Base-by-base conservation (phyloP, 148 eudicot genomes). In the Rheum nobile region DNA sequence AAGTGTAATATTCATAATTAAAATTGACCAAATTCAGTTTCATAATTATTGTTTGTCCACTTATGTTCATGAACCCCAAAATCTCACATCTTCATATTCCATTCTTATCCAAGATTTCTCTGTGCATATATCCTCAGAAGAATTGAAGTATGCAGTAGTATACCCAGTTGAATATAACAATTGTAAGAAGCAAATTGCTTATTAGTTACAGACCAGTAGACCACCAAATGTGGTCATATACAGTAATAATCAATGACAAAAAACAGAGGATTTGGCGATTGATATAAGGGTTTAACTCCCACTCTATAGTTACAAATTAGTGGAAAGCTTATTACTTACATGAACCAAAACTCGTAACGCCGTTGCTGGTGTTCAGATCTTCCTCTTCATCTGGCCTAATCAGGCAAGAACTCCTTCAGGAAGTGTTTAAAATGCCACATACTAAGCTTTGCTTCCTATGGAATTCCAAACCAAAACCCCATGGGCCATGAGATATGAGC, bases 271-370 rank as follows among this genome's bases (percentile, higher is more conserved):
- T n/a, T n/a, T 65, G 34, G 38, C 83, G 69, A 46, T 31, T 37
- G 39, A 61, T 38, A 34, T 54, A 80, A 77, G 75, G 71, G 75
- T 54, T 28, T 69, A 44, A 72, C 73, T 81, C 81, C 84, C 71
- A 67, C 32, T 74, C 38, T 78, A 73, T 78, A 75, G 76, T 78
- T 75, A 57, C 76, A 63, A 72, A 9, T 37, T 41, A 65, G 46
- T 24, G 43, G 44, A 75, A 72, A 68, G 71, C 42, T 34, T 37
- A 47, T 55, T 21, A 75, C 77, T 65, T 75, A 35, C 65, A 43
- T 52, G 35, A 71, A 35, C 55, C 70, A 65, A 41, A 32, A 65
- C 21, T 63, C 29, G 34, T 63, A 37, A 65, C 32, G 38, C 70
- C n/a, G 17, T 31, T 65, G 38, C 14, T 65, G 70, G 70, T 31